Evolutionary conservation across 345 rosid genomes (phyloP).

Genomic region (Nephelium lappaceum): DNA sequence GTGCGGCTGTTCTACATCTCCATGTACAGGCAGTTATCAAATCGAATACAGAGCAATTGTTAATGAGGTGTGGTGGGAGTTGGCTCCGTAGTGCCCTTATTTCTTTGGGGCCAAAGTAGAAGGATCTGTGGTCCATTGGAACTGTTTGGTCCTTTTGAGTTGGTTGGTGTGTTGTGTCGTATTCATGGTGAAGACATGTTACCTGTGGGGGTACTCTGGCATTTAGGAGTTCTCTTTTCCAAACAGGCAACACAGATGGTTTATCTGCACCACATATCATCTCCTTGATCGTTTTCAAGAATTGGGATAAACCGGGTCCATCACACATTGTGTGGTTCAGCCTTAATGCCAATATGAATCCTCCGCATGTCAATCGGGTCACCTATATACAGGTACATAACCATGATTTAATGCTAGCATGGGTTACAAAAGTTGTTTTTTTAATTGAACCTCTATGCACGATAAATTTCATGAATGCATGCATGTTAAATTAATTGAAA

Average conservation of each 20-base stretch:
- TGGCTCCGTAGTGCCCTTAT: neutral
- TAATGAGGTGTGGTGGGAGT: slow-evolving; percentile 8
- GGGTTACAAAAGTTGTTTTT: no score
- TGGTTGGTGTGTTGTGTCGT: neutral
- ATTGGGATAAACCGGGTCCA: neutral
- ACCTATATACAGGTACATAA: neutral
- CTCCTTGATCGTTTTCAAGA: slow-evolving; percentile 3
- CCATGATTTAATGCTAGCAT: no score
- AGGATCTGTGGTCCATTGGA: neutral
- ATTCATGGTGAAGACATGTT: slow-evolving; percentile 12
- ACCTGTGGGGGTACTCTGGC: slow-evolving; percentile 15
- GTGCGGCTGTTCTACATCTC: slow-evolving; percentile 26
- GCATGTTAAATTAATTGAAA: no score
- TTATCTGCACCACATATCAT: neutral
- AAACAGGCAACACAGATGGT: slow-evolving; percentile 1
- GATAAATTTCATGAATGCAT: no score
- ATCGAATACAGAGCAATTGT: slow-evolving; percentile 21
- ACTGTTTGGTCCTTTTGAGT: neutral
- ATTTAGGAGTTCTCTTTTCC: neutral
- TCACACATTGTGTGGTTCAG: slow-evolving; percentile 16
- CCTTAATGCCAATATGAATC: slow-evolving; percentile 10
- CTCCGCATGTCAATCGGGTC: slow-evolving; percentile 15
- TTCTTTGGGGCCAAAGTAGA: slow-evolving; percentile 17
- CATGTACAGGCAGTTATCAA: slow-evolving; percentile 21
- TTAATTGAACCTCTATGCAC: no score